Evolutionary conservation across 2,329 filamentous ascomycete genomes (phyloP).

Genomic region (Fusarium xyrophilum): DNA sequence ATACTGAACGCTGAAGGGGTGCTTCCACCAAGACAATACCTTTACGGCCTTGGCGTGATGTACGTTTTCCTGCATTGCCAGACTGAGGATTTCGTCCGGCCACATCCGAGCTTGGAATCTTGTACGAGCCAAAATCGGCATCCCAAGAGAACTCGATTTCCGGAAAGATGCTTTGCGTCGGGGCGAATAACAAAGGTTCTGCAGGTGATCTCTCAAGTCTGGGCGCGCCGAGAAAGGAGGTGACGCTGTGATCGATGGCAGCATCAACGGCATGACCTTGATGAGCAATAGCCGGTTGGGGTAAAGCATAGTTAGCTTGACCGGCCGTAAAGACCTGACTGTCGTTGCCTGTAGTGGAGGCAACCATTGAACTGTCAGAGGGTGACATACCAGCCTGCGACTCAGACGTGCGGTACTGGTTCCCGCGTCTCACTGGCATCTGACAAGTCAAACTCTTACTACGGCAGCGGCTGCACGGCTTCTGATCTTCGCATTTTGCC

Average conservation of each 20-base stretch:
- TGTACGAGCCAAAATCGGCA: constrained; percentile 24
- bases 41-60: constrained; percentile 20
- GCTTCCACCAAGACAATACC: constrained; percentile 17
- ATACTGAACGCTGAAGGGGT: constrained; percentile 18
- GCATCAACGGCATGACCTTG: constrained; percentile 26
- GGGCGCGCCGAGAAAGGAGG: constrained; percentile 23
- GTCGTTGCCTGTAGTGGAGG: constrained; percentile 30
- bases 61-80: constrained; percentile 25
- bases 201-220: constrained; percentile 23
- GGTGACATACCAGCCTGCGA: constrained; percentile 37
- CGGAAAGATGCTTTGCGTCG: constrained; percentile 22
- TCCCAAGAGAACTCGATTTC: constrained; percentile 37
- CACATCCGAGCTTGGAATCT: constrained; percentile 17
- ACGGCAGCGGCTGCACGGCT: constrained; percentile 40
- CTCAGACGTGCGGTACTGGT: constrained; percentile 39
- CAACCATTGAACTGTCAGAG: constrained; percentile 34
- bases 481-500: constrained; percentile 41
- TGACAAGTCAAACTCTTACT: constrained; percentile 39
- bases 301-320: constrained; percentile 25
- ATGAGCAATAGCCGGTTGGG: constrained; percentile 15
- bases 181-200: constrained; percentile 26
- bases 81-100: constrained; percentile 18
- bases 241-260: constrained; percentile 23
- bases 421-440: constrained; percentile 38
- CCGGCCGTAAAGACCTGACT: constrained; percentile 24